Percentiles rank a stretch among this genome's conserved stretches.
Evolutionary conservation across 2,329 filamentous ascomycete genomes (phyloP).

Genomic region (Cercospora nicotianae): DNA sequence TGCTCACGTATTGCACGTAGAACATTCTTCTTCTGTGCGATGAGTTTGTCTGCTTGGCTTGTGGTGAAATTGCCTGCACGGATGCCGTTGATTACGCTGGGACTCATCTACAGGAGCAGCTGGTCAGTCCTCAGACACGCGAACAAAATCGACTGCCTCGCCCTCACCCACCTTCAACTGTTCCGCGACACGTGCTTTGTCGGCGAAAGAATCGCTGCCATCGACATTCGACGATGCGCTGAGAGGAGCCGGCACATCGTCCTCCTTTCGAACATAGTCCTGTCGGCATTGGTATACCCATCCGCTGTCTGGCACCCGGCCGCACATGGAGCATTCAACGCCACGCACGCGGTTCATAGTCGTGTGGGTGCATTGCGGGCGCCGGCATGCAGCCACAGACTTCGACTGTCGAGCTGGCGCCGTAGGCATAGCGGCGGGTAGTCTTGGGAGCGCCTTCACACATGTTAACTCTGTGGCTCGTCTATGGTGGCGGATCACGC

Average conservation of each 20-base stretch:
- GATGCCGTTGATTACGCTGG: slow-evolving; percentile 46
- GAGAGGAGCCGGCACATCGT: slow-evolving; percentile 18
- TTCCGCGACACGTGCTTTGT: slow-evolving; percentile 29
- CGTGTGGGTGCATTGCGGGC: slow-evolving; percentile 62
- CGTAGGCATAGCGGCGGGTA: slow-evolving; percentile 7
- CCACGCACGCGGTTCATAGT: slow-evolving; percentile 67
- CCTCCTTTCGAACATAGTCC: slow-evolving; percentile 46
- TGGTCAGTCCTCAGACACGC: neutral
- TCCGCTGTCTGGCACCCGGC: slow-evolving; percentile 57
- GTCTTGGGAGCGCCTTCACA: slow-evolving; percentile 19
- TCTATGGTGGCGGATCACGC: neutral
- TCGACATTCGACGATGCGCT: slow-evolving; percentile 18
- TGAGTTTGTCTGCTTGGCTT: slow-evolving; percentile 45
- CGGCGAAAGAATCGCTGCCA: slow-evolving; percentile 27
- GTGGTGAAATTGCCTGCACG: slow-evolving; percentile 45
- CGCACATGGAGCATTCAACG: slow-evolving; percentile 60
- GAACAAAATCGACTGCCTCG: neutral
- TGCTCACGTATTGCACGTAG: slow-evolving; percentile 29
- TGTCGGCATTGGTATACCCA: slow-evolving; percentile 75
- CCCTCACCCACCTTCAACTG: slow-evolving; percentile 23
- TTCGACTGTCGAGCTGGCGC: slow-evolving; percentile 5
- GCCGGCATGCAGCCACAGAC: slow-evolving; percentile 10
- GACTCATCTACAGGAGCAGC: slow-evolving; percentile 36
- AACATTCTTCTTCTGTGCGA: slow-evolving; percentile 45
- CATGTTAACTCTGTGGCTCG: slow-evolving; percentile 13